Conservation (phyloP, 1,139 yeast species). For the Kluyveromyces sp. region DNA sequence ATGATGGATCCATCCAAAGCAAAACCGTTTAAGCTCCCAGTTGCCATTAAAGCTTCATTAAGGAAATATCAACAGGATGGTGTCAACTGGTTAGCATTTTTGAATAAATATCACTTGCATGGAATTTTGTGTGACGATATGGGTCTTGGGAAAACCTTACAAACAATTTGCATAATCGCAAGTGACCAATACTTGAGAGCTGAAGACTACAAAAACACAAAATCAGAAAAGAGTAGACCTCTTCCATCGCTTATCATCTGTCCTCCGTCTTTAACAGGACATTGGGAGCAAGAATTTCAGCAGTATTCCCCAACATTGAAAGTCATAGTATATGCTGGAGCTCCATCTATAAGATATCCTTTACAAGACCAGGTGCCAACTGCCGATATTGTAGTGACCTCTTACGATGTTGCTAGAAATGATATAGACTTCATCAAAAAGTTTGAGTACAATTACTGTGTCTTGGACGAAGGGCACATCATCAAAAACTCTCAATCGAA, state of each 20-base stretch:
- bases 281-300: slow-evolving; percentile 94
- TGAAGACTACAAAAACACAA: slow-evolving; percentile 54
- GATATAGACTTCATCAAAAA: slow-evolving; percentile 61
- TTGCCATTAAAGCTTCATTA: slow-evolving; percentile 84
- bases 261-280: slow-evolving; percentile 97
- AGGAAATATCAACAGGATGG: slow-evolving; percentile 98
- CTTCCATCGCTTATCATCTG: slow-evolving; percentile 84
- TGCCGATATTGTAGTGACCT: slow-evolving; percentile 83
- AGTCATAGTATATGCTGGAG: slow-evolving; percentile 84
- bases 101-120: slow-evolving; percentile 90
- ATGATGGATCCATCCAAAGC: slow-evolving; percentile 98
- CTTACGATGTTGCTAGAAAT: slow-evolving; percentile 93
- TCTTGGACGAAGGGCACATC: slow-evolving; percentile 95
- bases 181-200: slow-evolving; percentile 88
- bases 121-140: slow-evolving; percentile 98
- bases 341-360: slow-evolving; percentile 65
- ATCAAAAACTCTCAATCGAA: slow-evolving; percentile 89
- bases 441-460: slow-evolving; percentile 85
- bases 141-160: slow-evolving; percentile 97
- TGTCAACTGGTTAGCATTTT: slow-evolving; percentile 94
- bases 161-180: slow-evolving; percentile 93
- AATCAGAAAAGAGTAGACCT: slow-evolving; percentile 60
- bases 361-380: slow-evolving; percentile 47
- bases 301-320: slow-evolving; percentile 86
- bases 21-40: slow-evolving; percentile 81